Evolutionary conservation across 2,329 filamentous ascomycete genomes (phyloP).

Genomic region (Claviceps monticola): DNA sequence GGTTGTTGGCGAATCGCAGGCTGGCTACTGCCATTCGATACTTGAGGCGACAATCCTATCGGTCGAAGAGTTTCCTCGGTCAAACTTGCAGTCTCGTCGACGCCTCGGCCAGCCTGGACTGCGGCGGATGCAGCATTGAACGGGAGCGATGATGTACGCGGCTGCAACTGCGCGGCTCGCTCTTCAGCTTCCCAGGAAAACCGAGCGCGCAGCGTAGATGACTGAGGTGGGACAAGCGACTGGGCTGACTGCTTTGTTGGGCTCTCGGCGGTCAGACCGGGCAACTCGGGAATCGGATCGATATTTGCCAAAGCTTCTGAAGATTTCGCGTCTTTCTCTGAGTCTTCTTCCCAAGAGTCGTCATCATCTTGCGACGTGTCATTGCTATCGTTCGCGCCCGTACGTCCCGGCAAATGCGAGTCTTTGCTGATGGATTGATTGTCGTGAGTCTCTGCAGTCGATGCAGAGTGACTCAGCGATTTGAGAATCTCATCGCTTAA

Average conservation of each 20-base stretch:
- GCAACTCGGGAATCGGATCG: neutral
- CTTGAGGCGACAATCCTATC: neutral
- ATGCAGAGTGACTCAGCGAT: conserved; percentile 42
- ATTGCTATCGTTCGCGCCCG: conserved; percentile 37
- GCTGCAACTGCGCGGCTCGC: conserved; percentile 15
- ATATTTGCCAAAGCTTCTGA: neutral
- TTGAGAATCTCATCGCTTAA: conserved; percentile 63
- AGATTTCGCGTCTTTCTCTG: conserved; percentile 8
- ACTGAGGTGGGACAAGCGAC: conserved; percentile 2
- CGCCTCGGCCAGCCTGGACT: neutral
- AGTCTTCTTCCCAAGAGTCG: conserved; percentile 43
- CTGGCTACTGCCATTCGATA: neutral
- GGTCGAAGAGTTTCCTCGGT: neutral
- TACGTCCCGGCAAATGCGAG: conserved; percentile 9
- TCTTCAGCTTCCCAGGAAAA: conserved; percentile 26
- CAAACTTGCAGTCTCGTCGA: neutral
- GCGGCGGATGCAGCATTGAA: neutral
- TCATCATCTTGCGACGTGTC: conserved; percentile 55
- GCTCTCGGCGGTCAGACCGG: neutral
- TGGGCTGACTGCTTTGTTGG: neutral
- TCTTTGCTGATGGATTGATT: conserved; percentile 7
- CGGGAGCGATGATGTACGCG: neutral
- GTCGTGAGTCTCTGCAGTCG: conserved; percentile 7
- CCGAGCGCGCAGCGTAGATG: conserved; percentile 12
- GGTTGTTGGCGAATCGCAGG: conserved; percentile 3